These are phyloP conservation scores for Eucalyptus guilfoylei DNA, from an alignment of 345 rosid genomes.

Conservation along the genomic window DNA sequence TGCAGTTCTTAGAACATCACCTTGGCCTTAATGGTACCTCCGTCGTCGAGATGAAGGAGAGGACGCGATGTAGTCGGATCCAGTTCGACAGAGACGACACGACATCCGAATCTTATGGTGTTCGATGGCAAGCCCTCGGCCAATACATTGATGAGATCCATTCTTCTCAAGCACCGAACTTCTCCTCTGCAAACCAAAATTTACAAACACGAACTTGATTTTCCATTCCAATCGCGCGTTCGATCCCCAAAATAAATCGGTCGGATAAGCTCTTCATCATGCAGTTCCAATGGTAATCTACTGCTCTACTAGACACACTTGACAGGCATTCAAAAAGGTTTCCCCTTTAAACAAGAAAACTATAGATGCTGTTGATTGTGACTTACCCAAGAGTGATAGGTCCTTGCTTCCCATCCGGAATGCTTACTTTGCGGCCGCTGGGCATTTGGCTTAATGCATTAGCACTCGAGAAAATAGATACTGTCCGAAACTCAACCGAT, in stretches of 20 bases:
- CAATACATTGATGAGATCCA: constrained; percentile 24
- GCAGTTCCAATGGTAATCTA: neutral
- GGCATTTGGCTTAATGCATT: neutral
- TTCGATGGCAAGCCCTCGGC: constrained; percentile 26
- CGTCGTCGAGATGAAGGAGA: constrained; percentile 5
- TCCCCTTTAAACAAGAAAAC: neutral
- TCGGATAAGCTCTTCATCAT: neutral
- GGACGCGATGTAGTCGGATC: neutral
- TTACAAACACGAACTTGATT: neutral
- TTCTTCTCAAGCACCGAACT: constrained; percentile 29
- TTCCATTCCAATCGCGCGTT: neutral
- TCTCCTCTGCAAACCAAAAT: constrained; percentile 23
- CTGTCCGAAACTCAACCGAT: neutral
- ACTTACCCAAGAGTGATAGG: neutral
- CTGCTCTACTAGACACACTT: neutral
- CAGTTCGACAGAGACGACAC: neutral
- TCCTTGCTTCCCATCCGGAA: neutral
- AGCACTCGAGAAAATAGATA: neutral
- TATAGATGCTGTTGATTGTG: neutral
- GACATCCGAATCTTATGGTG: constrained; percentile 20
- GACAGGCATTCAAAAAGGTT: neutral
- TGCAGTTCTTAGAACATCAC: neutral
- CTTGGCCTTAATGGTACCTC: constrained; percentile 7
- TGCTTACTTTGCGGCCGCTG: neutral
- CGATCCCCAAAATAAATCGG: neutral